Percentiles rank a stretch among this genome's conserved stretches.
Evolutionary conservation across 2,329 filamentous ascomycete species (phyloP).

Genomic region (Trichoderma sp.): DNA sequence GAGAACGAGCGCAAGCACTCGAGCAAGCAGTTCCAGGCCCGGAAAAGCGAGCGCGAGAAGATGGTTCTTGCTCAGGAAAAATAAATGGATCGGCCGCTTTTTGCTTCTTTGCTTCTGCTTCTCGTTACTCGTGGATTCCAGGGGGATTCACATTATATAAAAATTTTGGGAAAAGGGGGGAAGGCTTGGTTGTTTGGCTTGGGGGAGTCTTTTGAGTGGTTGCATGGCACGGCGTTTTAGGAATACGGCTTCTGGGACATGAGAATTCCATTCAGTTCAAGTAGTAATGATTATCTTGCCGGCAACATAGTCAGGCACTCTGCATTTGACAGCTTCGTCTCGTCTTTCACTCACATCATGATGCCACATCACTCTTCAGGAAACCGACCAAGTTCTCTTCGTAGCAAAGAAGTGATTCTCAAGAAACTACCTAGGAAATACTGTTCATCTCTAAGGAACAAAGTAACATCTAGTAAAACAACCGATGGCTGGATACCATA

Average conservation of each 20-base stretch:
- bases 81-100: conserved; percentile 39
- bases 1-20: conserved; percentile 94
- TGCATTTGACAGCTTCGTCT: not conserved
- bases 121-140: not conserved
- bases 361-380: too few species aligned
- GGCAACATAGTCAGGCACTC: not conserved
- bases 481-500: not conserved
- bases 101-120: conserved; percentile 4
- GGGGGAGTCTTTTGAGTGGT: conserved; percentile 17
- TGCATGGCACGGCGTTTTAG: conserved; percentile 43
- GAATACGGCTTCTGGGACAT: not conserved
- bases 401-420: not conserved
- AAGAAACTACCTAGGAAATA: not conserved
- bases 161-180: not conserved
- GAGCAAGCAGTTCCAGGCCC: conserved; percentile 75
- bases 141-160: not conserved
- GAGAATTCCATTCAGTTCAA: not conserved
- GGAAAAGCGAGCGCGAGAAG: conserved; percentile 85
- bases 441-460: not conserved
- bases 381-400: not conserved
- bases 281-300: not conserved
- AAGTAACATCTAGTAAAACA: not conserved
- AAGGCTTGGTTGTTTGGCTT: not conserved
- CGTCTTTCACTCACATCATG: not conserved
- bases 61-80: conserved; percentile 74